phyloP scores from a whole-genome alignment of 2,329 filamentous ascomycete species.

The Fusarium denticulatum region DNA sequence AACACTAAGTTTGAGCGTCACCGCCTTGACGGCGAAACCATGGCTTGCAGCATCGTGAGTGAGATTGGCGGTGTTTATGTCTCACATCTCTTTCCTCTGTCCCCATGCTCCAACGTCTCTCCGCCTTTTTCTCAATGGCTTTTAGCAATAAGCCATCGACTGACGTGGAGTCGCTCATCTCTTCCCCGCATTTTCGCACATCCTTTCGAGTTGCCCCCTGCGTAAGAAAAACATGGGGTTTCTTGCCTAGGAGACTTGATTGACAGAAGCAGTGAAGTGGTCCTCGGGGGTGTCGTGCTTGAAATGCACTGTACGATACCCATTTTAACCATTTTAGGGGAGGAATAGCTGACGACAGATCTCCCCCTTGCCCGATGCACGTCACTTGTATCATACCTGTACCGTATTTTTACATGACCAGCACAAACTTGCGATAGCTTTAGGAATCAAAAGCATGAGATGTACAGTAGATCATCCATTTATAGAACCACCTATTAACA shows the following conservation, averaged over 20 bases:
- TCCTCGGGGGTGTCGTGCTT: background rate
- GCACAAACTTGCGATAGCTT: constrained; percentile 4
- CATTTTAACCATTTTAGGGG: background rate
- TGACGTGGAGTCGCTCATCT: constrained; percentile 21
- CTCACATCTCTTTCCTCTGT: background rate
- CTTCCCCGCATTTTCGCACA: constrained; percentile 33
- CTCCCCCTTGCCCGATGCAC: constrained; percentile 18
- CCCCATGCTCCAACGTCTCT: background rate
- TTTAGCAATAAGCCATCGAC: constrained; percentile 10
- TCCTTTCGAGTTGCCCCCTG: constrained; percentile 26
- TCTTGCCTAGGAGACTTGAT: constrained; percentile 16
- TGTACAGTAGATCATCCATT: constrained; percentile 30
- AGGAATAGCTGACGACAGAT: constrained; percentile 9
- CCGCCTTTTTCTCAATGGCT: constrained; percentile 16
- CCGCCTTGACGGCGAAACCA: constrained; percentile 21
- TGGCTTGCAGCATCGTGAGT: constrained; percentile 20
- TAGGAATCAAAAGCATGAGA: constrained; percentile 15
- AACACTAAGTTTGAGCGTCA: constrained; percentile 18
- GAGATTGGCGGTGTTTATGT: constrained; percentile 22
- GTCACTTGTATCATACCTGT: constrained; percentile 29
- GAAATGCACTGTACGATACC: constrained; percentile 11
- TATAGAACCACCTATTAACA: background rate
- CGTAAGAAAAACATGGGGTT: constrained; percentile 28
- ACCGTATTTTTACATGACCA: constrained; percentile 13
- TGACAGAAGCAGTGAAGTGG: constrained; percentile 22